Evolutionary conservation across 352 stramenopile genomes (phyloP), one percentile per base, ranked within the genome.

Genomic region (Peronospora belbahrii): DNA sequence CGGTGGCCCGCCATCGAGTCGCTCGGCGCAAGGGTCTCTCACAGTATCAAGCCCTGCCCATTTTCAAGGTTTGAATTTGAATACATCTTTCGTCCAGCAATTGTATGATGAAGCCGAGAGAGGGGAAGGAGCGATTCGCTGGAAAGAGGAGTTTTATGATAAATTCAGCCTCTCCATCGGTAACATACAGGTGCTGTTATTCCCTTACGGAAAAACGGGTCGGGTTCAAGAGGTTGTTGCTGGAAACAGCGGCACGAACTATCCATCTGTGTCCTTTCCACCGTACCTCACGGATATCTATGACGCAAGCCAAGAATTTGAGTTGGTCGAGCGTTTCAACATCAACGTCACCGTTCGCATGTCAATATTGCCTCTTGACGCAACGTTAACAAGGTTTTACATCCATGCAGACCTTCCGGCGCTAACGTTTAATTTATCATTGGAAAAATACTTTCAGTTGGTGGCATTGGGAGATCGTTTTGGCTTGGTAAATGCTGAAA

Each of bases 141-240:
- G 83, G 83, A 94, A 94, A 40, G 83, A 94, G 56, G 83, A 92
- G 35, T 94, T 94, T 42, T 94, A 94, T 50, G 83, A 94, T 64
- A 94, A 92, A 56, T 94, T 94, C 52, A 85, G 70, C 17, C 60
- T 92, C 15, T 80, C 76, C 3, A 52, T 94, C 32, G 80, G 76
- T 23, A 91, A 94, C 46, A 65, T 94, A 42, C 76, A 94, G 43
- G 72, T 92, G 6, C 62, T 92, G 0, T 48, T 94, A 36, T 71
- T 94, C 33, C 83, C 83, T 15, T 80, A 85, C 34, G 79, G 75
- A 10, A 76, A 80, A 22, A 70, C 57, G 22, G 65, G 23, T 51
- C 50, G 37, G 20, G 45, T 44, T 40, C 48, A 67, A 52, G 44
- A 65, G 6, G 25, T 51, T 48, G 48, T 30, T 17, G 13, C 45